A percentile compares a stretch with the other conserved stretches of the same genome.
phyloP scores from a whole-genome alignment of 1,284 basidiomycete genomes.

The Grifola frondosa region DNA sequence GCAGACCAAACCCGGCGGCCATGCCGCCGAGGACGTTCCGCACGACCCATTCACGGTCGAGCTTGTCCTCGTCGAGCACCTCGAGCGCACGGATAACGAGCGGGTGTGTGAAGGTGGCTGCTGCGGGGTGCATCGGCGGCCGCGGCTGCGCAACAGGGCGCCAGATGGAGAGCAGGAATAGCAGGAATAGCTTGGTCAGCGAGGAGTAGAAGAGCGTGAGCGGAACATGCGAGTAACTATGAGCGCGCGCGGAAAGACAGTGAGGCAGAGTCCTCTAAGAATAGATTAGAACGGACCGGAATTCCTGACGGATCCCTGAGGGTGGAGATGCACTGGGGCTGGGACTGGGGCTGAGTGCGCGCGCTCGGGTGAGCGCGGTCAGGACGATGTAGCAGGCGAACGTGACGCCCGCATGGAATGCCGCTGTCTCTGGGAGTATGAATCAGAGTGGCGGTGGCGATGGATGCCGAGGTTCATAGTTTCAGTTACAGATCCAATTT shows the following conservation, averaged over 20 bases:
- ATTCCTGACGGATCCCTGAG: conserved; percentile 62
- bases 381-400: conserved; percentile 55
- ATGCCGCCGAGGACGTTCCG: conserved; percentile 84
- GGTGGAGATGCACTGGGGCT: conserved; percentile 14
- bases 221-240: conserved; percentile 71
- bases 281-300: conserved; percentile 40
- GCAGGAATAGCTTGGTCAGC: conserved; percentile 81
- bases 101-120: conserved; percentile 28
- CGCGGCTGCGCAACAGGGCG: conserved; percentile 42
- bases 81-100: conserved; percentile 41
- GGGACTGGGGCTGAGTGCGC: conserved; percentile 15
- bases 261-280: not conserved
- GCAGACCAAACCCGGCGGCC: conserved; percentile 71
- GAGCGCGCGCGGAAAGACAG: not conserved
- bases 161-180: conserved; percentile 85
- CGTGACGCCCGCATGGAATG: conserved; percentile 69
- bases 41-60: conserved; percentile 84
- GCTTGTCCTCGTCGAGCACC: conserved; percentile 61
- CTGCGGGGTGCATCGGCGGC: conserved; percentile 22
- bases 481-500: conserved; percentile 15
- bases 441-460: not conserved
- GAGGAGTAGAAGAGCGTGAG: conserved; percentile 86
- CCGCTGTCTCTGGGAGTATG: conserved; percentile 55
- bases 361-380: conserved; percentile 37
- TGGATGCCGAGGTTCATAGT: conserved; percentile 2